Evolutionary conservation across 2,329 filamentous ascomycete genomes (phyloP), one percentile per base, ranked within the genome.

Genomic region (Fusarium transvaalense): DNA sequence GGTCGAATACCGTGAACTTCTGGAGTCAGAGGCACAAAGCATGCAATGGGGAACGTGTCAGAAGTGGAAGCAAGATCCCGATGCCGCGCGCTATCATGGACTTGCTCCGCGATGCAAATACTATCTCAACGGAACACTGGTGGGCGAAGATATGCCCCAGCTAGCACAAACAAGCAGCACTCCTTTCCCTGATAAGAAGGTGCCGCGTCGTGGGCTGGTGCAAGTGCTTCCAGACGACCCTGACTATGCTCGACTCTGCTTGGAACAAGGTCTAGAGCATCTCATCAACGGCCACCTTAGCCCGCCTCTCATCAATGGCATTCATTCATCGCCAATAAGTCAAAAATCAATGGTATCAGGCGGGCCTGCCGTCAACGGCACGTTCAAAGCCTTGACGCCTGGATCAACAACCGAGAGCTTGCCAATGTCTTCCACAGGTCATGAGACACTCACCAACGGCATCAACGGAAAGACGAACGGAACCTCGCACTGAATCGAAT

Each of bases 41-140:
- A 70, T 74, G n/a, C 79, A 76, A 10, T 85, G 81, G 75, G 77
- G 75, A 43, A 74, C 78, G 9, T 78, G 80, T 5, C 78, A 81
- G 56, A 89, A 89, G 74, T 91, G 86, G 86, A 88, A 84, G 74
- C 79, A 81, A 55, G 88, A 91, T 68, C 86, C 87, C 3, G 85
- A 85, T 59, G 81, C 81, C 1, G 81, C 82, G 55, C 82, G 82
- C n/a, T 83, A 81, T 60, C 78, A 83, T 42, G 82, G 81, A 5
- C 88, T 87, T 72, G 84, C 85, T 6, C 88, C 88, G 2, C 80
- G 85, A 61, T 82, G 82, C 68, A 88, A 86, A 73, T 85, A 88
- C 72, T 91, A 85, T 68, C 68, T 88, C 68, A 85, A 89, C 71
- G 89, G 88, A 32, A 69, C 78, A 10, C 74, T 88, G 32, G 79